Conservation (phyloP, 129 eudicot genomes). For the Helianthus tuberosus region DNA sequence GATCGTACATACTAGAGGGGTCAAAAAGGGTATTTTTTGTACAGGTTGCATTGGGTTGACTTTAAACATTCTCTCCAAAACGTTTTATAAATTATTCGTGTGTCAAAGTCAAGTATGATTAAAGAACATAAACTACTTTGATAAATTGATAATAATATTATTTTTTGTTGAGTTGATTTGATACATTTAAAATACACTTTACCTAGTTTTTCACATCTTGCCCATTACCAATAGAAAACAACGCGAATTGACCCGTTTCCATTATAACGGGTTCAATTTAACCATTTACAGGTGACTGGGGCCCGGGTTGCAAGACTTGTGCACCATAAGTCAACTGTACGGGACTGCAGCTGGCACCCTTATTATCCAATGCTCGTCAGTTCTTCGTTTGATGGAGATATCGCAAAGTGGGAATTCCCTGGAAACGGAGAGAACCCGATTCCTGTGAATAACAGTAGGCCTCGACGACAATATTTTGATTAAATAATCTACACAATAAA, state of each 20-base stretch:
- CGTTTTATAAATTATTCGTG: neutral
- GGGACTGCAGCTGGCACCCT: slow-evolving; percentile 98
- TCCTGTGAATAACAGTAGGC: slow-evolving; percentile 27
- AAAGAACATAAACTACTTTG: neutral
- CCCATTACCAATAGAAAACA: neutral
- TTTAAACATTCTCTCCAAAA: neutral
- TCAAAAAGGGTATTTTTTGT: neutral
- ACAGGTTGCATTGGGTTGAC: neutral
- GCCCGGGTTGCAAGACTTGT: slow-evolving; percentile 63
- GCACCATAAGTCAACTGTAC: slow-evolving; percentile 76
- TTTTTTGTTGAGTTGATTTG: neutral
- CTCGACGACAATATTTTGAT: slow-evolving; percentile 39
- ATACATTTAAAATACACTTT: neutral
- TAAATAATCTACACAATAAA: neutral
- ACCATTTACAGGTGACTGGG: slow-evolving; percentile 60
- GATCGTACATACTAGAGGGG: neutral
- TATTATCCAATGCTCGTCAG: slow-evolving; percentile 81
- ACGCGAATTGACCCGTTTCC: neutral
- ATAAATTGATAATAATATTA: neutral
- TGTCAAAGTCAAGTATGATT: neutral
- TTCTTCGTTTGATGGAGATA: slow-evolving; percentile 86
- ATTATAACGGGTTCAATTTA: neutral
- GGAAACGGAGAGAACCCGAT: slow-evolving; percentile 46
- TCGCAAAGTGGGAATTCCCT: slow-evolving; percentile 84
- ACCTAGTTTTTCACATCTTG: too few species aligned